Evolutionary conservation across 2,329 filamentous ascomycete genomes (phyloP), one percentile per base, ranked within the genome.

Genomic region (Aspergillus awamori): DNA sequence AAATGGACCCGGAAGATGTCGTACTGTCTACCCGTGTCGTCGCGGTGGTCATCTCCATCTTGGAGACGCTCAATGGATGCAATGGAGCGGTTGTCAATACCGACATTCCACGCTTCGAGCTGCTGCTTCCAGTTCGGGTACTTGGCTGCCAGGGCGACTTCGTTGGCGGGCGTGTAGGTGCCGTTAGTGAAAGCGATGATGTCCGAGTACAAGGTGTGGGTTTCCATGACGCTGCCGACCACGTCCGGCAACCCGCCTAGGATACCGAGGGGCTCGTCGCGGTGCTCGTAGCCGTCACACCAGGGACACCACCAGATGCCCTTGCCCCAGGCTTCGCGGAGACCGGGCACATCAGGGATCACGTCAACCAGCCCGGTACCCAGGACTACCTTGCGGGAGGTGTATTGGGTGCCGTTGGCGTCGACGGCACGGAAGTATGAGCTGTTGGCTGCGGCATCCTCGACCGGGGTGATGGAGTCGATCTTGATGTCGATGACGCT

Each of bases 221-320:
- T 78, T 68, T 88, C 84, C 13, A 82, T 75, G 0, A 84, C 80
- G 5, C 79, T 71, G 3, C 74, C 73, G 0, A 83, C 73, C 0
- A 83, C 74, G 28, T 82, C 75, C 1, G 76, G 66, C 0, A 87
- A 70, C 1, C 75, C 63, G 1, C 78, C 81, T 0, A 89, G 70
- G 36, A 88, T 77, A 1, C 86, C 85, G 1, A 88, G 77, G 0
- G 80, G 61, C 63, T 87, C 85, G 67, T 87, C 84, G 0, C 81
- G 82, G 69, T 88, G 85, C 72, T 88, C 86, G 64, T 83, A 79
- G 11, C 86, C 86, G 67, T 88, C 86, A 63, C 86, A 88, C 86
- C 86, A 88, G 0, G 85, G 85, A 58, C 86, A 88, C 84, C 86
- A 88, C 74, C 76, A 88, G 55, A 88, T 82, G 5, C 86, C 86